These are phyloP conservation scores for Seiridium unicorne DNA, from an alignment of 2,329 filamentous ascomycete species.

Conservation along the genomic window DNA sequence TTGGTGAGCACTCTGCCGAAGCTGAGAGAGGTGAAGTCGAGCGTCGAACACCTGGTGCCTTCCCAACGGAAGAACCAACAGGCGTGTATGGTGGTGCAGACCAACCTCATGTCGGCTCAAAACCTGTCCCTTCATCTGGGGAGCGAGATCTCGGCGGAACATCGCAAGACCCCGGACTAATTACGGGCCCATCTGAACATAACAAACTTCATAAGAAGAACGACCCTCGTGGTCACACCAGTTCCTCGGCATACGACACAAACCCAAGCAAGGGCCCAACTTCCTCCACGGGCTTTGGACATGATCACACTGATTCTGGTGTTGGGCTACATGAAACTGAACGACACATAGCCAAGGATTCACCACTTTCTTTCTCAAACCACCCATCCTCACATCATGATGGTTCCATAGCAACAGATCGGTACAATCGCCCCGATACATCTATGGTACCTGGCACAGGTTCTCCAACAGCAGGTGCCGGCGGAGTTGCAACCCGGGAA, in stretches of 20 bases:
- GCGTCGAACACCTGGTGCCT: slow-evolving; percentile 4
- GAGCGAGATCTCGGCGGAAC: background rate
- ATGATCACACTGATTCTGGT: background rate
- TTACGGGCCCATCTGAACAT: background rate
- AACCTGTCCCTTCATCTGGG: background rate
- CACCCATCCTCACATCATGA: background rate
- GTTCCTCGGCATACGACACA: background rate
- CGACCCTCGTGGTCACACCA: background rate
- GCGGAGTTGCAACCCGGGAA: background rate
- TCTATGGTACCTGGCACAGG: background rate
- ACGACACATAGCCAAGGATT: background rate
- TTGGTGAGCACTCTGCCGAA: background rate
- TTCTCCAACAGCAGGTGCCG: background rate
- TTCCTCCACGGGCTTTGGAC: background rate
- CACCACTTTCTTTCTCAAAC: background rate
- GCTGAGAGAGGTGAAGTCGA: background rate
- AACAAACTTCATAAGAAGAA: slow-evolving; percentile 4
- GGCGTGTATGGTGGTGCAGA: background rate
- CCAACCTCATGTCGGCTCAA: background rate
- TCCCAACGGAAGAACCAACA: background rate
- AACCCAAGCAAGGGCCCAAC: too few relatives aligned
- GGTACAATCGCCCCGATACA: background rate
- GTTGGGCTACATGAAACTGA: background rate
- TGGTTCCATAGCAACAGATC: background rate
- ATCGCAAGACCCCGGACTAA: background rate